A percentile compares a stretch with the other conserved stretches of the same genome.
phyloP scores from a whole-genome alignment of 1,139 yeast genomes.

The Ogataea hybrid region DNA sequence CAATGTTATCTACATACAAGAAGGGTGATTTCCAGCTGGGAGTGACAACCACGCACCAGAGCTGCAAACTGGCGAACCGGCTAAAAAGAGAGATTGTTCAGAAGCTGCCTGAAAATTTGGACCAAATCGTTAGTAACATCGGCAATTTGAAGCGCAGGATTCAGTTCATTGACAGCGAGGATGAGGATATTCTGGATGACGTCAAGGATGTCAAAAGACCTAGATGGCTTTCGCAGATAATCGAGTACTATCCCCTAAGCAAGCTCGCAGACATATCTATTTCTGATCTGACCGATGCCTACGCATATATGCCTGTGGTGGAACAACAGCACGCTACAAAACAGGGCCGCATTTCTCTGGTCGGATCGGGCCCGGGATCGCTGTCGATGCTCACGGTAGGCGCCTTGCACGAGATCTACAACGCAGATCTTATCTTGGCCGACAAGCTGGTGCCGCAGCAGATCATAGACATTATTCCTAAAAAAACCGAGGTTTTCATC shows the following conservation, averaged over 20 bases:
- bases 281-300: constrained; percentile 48
- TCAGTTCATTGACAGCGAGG: constrained; percentile 49
- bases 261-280: constrained; percentile 57
- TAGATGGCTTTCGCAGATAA: constrained; percentile 86
- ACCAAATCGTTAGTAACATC: constrained; percentile 62
- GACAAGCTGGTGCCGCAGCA: constrained; percentile 92
- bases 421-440: constrained; percentile 83
- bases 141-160: constrained; percentile 63
- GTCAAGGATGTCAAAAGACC: constrained; percentile 60
- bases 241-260: constrained; percentile 82
- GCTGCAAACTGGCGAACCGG: constrained; percentile 82
- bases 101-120: constrained; percentile 67
- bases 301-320: constrained; percentile 6
- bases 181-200: constrained; percentile 41
- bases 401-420: constrained; percentile 75
- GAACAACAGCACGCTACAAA: constrained; percentile 9
- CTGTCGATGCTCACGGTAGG: constrained; percentile 80
- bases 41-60: constrained; percentile 84
- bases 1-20: constrained; percentile 66
- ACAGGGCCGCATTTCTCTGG: constrained; percentile 66
- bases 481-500: constrained; percentile 69
- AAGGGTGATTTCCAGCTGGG: constrained; percentile 82
- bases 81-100: constrained; percentile 71
- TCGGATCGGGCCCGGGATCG: constrained; percentile 96
- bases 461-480: constrained; percentile 78